A percentile compares a stretch with the other conserved stretches of the same genome.
These are phyloP conservation scores for Neostapfia colusana DNA, from an alignment of 176 grass and related monocot species.

Conservation along the genomic window DNA sequence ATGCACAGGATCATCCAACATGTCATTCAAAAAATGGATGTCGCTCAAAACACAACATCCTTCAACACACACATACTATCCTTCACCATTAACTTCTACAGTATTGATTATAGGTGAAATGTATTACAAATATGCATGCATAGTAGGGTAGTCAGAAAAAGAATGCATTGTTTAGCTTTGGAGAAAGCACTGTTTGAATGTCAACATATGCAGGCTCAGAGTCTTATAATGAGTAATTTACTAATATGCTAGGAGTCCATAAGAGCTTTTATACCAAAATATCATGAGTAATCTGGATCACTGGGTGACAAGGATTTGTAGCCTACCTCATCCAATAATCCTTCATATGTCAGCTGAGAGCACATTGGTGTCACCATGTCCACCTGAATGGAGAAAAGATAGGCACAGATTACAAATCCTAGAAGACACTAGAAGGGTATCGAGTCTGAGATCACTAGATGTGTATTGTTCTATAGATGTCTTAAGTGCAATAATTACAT, in stretches of 20 bases:
- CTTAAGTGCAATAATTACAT: not conserved
- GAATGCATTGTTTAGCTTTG: not conserved
- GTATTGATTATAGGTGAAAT: slow-evolving; percentile 7
- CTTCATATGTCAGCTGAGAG: slow-evolving; percentile 96
- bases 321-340: slow-evolving; percentile 88
- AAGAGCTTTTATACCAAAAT: slow-evolving; percentile 18
- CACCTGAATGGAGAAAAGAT: slow-evolving; percentile 56
- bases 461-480: not conserved
- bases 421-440: slow-evolving; percentile 10
- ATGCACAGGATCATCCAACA: too few species aligned
- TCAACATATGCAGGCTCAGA: slow-evolving; percentile 1
- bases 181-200: slow-evolving; percentile 4
- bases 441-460: not conserved
- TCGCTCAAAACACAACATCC: too few species aligned
- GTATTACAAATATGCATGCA: not conserved
- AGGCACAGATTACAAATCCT: slow-evolving; percentile 8
- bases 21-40: too few species aligned
- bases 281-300: not conserved
- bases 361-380: slow-evolving; percentile 99
- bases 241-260: not conserved
- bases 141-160: slow-evolving; percentile 8
- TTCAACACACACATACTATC: too few species aligned
- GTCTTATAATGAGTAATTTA: not conserved
- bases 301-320: not conserved
- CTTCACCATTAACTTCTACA: not conserved